phyloP scores from a whole-genome alignment of 768 basidiomycete genomes.

The Rhodotorula toruloides region DNA sequence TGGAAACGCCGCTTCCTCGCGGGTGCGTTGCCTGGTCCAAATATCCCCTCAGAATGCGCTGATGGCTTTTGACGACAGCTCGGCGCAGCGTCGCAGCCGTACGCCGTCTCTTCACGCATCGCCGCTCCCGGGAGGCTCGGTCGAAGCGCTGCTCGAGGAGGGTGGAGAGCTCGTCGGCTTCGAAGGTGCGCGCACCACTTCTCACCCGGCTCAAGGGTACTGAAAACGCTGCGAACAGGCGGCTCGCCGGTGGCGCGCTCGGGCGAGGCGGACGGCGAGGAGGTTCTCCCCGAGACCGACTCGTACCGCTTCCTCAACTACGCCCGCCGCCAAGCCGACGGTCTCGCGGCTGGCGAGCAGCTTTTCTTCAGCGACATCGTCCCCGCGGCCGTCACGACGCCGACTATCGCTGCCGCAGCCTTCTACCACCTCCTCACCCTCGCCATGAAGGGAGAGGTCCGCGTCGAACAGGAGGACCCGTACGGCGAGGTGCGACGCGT shows the following conservation, averaged over 20 bases:
- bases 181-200: not conserved
- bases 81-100: not conserved
- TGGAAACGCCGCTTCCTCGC: conserved; percentile 2
- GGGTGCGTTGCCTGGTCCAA: not conserved
- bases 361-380: conserved; percentile 31
- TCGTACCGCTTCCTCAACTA: conserved; percentile 24
- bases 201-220: too few relatives aligned
- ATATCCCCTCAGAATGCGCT: not conserved
- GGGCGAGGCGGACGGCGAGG: not conserved
- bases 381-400: conserved; percentile 2
- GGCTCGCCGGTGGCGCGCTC: too few relatives aligned
- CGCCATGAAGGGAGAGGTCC: conserved; percentile 19
- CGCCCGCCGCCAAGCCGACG: not conserved
- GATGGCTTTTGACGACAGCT: not conserved
- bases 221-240: not conserved
- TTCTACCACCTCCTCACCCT: conserved; percentile 26
- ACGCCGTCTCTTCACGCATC: not conserved
- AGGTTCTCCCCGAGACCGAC: conserved; percentile 29
- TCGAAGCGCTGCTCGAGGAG: not conserved
- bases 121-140: not conserved
- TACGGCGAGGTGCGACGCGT: conserved; percentile 16
- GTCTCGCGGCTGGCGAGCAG: not conserved
- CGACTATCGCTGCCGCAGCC: conserved; percentile 18
- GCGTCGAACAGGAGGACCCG: conserved; percentile 21
- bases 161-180: not conserved